A percentile compares a stretch with the other conserved stretches of the same genome.
Conservation (phyloP, 140 eudicot species). For the Cichorium intybus region DNA sequence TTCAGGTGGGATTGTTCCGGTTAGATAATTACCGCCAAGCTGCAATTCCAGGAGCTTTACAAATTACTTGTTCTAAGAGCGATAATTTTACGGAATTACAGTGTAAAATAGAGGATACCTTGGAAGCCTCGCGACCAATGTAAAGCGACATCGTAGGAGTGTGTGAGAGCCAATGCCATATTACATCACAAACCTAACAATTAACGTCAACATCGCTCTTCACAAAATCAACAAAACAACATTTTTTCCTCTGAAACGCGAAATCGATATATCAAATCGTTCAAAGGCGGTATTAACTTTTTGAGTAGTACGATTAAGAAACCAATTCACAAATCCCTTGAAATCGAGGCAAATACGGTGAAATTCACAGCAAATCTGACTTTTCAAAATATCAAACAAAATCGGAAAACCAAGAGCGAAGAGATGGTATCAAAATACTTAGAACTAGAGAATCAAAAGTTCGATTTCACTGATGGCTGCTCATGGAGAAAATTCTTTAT, state of each 20-base stretch:
- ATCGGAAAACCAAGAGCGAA: conserved; percentile 11
- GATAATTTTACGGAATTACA: not conserved
- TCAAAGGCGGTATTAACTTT: conserved; percentile 8
- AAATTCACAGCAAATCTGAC: conserved; percentile 4
- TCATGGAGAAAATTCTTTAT: conserved; percentile 22
- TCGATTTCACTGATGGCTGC: conserved; percentile 34
- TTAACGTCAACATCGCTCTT: conserved; percentile 42
- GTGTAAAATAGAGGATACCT: conserved; percentile 40
- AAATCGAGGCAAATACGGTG: not conserved
- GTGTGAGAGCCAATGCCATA: conserved; percentile 59
- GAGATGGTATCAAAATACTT: conserved; percentile 6
- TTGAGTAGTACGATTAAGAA: not conserved
- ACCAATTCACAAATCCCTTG: conserved; percentile 11
- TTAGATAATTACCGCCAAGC: conserved; percentile 81
- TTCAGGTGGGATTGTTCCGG: conserved; percentile 81
- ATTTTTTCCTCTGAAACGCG: not conserved
- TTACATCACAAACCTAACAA: conserved; percentile 45
- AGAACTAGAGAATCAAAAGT: conserved; percentile 9
- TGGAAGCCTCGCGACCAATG: conserved; percentile 98
- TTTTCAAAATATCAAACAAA: conserved; percentile 4
- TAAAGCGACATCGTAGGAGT: conserved; percentile 78
- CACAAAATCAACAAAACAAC: conserved; percentile 11
- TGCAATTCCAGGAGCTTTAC: conserved; percentile 54
- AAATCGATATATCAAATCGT: conserved; percentile 10
- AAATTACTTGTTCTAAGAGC: not conserved